Evolutionary conservation across 495 filamentous ascomycete genomes (phyloP).

Genomic region (Penicillium angulare): DNA sequence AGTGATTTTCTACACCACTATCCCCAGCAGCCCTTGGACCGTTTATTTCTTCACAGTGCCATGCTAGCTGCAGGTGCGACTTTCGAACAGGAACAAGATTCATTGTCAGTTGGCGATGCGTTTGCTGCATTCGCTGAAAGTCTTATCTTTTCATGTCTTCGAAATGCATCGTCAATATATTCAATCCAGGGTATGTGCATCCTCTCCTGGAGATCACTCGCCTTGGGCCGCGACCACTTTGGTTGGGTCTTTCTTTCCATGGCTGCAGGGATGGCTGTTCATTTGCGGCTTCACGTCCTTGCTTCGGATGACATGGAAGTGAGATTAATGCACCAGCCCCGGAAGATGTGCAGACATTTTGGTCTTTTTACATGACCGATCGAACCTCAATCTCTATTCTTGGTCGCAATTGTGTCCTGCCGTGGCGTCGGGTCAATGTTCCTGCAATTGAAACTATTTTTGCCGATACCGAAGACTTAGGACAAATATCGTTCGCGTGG

Average conservation of each 20-base stretch:
- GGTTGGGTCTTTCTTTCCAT: constrained; percentile 10
- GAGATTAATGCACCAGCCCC: not conserved
- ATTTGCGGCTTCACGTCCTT: constrained; percentile 9
- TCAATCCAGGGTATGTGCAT: constrained; percentile 9
- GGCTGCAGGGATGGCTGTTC: constrained; percentile 11
- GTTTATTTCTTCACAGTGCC: constrained; percentile 4
- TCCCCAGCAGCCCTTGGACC: constrained; percentile 1
- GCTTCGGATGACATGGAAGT: constrained; percentile 2
- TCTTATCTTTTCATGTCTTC: constrained; percentile 8
- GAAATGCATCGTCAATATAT: constrained; percentile 6
- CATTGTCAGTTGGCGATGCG: not conserved
- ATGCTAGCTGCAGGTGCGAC: constrained; percentile 10
- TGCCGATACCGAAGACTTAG: not conserved
- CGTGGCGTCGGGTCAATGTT: constrained; percentile 10
- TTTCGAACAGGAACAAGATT: constrained; percentile 1
- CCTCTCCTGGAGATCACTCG: constrained; percentile 8
- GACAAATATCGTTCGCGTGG: constrained; percentile 10
- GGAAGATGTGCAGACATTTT: constrained; percentile 7
- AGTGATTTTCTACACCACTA: not conserved
- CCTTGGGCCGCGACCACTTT: constrained; percentile 8
- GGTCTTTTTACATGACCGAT: constrained; percentile 14
- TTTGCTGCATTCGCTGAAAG: constrained; percentile 7
- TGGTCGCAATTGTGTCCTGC: constrained; percentile 9
- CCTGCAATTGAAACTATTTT: constrained; percentile 4
- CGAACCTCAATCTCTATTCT: constrained; percentile 9